Evolutionary conservation across 2,329 filamentous ascomycete genomes (phyloP).

Genomic region (Trichophyton simii): DNA sequence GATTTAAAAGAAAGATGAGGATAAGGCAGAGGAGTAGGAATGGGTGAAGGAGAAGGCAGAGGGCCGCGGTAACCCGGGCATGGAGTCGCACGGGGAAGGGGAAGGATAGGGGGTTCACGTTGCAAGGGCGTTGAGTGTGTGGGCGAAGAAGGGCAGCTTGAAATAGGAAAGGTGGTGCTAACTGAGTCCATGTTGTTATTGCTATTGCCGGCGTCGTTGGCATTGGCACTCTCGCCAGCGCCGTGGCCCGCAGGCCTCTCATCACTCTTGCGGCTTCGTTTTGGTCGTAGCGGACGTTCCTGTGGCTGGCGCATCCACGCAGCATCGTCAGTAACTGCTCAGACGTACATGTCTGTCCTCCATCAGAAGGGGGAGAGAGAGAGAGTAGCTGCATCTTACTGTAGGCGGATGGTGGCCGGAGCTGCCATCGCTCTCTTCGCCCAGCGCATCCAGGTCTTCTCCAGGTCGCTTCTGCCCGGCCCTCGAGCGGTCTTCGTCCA

Average conservation of each 20-base stretch:
- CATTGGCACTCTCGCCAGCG: constrained; percentile 16
- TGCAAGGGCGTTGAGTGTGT: background rate
- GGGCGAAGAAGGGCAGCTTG: no score
- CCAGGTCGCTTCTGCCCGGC: constrained; percentile 7
- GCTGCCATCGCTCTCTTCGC: constrained; percentile 34
- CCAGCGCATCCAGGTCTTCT: constrained; percentile 21
- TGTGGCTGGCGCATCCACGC: constrained; percentile 25
- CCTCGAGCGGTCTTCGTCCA: constrained; percentile 6
- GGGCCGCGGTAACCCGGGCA: constrained; percentile 5
- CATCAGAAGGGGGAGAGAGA: no score
- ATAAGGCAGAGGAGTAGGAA: no score
- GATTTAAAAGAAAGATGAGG: no score
- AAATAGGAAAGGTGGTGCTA: constrained; percentile 21
- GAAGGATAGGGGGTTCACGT: background rate
- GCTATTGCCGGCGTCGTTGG: constrained; percentile 8
- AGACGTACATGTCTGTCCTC: no score
- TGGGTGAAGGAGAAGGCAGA: constrained; percentile 25
- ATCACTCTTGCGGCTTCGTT: constrained; percentile 31
- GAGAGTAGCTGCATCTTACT: constrained; percentile 17
- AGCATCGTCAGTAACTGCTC: background rate
- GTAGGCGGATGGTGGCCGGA: constrained; percentile 34
- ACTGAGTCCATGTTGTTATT: constrained; percentile 13
- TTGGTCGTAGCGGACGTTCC: constrained; percentile 35
- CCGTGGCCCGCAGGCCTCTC: constrained; percentile 16
- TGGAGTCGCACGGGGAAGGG: background rate